Percentiles rank a stretch among this genome's conserved stretches.
These are phyloP conservation scores for Didymella sp. DNA, from an alignment of 2,329 filamentous ascomycete species.

Conservation along the genomic window DNA sequence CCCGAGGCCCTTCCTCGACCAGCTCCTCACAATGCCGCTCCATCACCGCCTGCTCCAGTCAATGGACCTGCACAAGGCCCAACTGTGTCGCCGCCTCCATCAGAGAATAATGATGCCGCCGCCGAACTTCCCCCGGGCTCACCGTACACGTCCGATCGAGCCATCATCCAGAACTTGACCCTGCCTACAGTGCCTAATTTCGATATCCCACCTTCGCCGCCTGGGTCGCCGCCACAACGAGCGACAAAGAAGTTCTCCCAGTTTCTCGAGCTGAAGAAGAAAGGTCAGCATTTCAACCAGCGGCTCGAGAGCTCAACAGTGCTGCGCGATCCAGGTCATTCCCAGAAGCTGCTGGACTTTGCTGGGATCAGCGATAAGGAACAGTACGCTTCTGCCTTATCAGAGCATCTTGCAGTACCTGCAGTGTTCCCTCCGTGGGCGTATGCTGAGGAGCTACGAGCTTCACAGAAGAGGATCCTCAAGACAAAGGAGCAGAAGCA, in stretches of 20 bases:
- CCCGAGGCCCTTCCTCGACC: slow-evolving; percentile 18
- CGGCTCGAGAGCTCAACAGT: slow-evolving; percentile 71
- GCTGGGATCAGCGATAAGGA: slow-evolving; percentile 63
- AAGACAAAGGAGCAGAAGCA: slow-evolving; percentile 45
- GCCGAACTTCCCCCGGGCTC: slow-evolving; percentile 55
- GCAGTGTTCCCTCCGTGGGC: slow-evolving; percentile 52
- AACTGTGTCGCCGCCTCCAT: slow-evolving; percentile 29
- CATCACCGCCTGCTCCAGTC: slow-evolving; percentile 21
- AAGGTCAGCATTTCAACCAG: slow-evolving; percentile 79
- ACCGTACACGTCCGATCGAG: slow-evolving; percentile 71
- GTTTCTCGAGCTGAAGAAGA: slow-evolving; percentile 78
- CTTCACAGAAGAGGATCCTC: slow-evolving; percentile 49
- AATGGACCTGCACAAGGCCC: slow-evolving; percentile 42
- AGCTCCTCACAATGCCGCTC: slow-evolving; percentile 16
- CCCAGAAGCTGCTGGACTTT: slow-evolving; percentile 75
- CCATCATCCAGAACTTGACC: slow-evolving; percentile 73
- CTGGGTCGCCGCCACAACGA: slow-evolving; percentile 57
- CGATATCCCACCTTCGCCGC: slow-evolving; percentile 76
- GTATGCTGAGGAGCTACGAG: slow-evolving; percentile 53
- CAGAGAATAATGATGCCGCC: slow-evolving; percentile 17
- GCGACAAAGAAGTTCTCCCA: slow-evolving; percentile 72
- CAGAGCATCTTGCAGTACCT: slow-evolving; percentile 50
- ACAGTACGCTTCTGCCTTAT: slow-evolving; percentile 70
- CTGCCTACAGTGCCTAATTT: slow-evolving; percentile 75
- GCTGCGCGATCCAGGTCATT: slow-evolving; percentile 74